These are phyloP conservation scores for Ustulina deusta DNA, from an alignment of 2,329 filamentous ascomycete species.

Conservation along the genomic window DNA sequence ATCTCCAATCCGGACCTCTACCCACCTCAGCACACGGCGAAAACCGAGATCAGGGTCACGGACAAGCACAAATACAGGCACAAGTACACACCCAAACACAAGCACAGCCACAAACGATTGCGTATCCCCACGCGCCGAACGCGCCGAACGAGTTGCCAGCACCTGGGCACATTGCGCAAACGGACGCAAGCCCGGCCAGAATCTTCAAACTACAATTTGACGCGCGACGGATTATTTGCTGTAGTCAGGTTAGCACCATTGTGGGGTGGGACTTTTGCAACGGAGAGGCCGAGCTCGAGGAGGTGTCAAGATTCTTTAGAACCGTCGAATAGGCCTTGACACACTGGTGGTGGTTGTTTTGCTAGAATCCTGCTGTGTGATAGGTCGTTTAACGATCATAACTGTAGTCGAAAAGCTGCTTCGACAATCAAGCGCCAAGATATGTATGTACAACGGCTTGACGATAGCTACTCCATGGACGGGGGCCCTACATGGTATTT, in stretches of 20 bases:
- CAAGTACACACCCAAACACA: conserved; percentile 44
- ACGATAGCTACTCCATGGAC: not conserved
- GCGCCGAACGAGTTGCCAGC: conserved; percentile 48
- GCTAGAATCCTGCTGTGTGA: not conserved
- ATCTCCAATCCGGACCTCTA: conserved; percentile 11
- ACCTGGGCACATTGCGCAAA: conserved; percentile 59
- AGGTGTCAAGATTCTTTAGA: conserved; percentile 82
- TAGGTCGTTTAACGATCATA: not conserved
- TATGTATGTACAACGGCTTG: conserved; percentile 3
- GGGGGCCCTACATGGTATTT: conserved; percentile 18
- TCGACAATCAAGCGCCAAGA: not conserved
- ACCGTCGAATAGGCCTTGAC: conserved; percentile 61
- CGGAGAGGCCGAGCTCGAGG: conserved; percentile 81
- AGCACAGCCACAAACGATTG: conserved; percentile 13
- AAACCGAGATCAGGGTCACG: conserved; percentile 24
- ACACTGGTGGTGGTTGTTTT: not conserved
- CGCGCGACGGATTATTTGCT: conserved; percentile 91
- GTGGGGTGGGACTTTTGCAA: conserved; percentile 99
- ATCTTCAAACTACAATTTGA: conserved; percentile 99
- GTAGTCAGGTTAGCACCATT: conserved; percentile 89
- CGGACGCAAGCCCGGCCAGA: conserved; percentile 65
- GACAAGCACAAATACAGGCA: conserved; percentile 36
- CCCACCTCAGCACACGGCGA: conserved; percentile 25
- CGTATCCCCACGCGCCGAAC: conserved; percentile 33
- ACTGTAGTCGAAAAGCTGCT: not conserved